phyloP scores from a whole-genome alignment of 257 asterid genomes.

The Solanum virginianum region DNA sequence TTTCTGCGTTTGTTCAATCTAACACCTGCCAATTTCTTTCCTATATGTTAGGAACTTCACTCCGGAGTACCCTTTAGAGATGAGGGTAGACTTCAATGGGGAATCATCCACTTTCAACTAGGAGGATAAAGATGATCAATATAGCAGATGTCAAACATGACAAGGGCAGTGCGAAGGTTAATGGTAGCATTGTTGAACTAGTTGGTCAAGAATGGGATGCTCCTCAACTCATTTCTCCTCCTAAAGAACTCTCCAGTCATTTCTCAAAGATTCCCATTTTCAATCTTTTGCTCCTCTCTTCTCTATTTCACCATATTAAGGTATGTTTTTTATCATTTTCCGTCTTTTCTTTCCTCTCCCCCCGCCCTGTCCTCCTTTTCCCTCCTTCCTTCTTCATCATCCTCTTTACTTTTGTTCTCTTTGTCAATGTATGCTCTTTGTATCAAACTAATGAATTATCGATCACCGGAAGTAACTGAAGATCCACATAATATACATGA shows the following conservation, averaged over 20 bases:
- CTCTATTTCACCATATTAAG: neutral
- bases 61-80: neutral
- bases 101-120: neutral
- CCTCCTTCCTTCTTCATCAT: neutral
- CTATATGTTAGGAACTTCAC: neutral
- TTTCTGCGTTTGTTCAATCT: neutral
- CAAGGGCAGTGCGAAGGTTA: conserved; percentile 67
- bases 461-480: neutral
- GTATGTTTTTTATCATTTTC: neutral
- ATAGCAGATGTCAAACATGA: conserved; percentile 52
- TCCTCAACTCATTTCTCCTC: conserved; percentile 83
- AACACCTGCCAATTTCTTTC: neutral
- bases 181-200: conserved; percentile 87
- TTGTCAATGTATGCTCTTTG: neutral
- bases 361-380: no score
- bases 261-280: conserved; percentile 16
- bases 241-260: conserved; percentile 77
- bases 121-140: neutral
- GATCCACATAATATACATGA: neutral
- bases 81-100: neutral
- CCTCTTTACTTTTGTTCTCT: neutral
- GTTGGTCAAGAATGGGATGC: conserved; percentile 64
- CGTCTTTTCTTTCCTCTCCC: neutral
- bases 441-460: neutral
- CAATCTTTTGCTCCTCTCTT: neutral